Evolutionary conservation across 1,284 basidiomycete genomes (phyloP).

Genomic region (Meripilus lineatus): DNA sequence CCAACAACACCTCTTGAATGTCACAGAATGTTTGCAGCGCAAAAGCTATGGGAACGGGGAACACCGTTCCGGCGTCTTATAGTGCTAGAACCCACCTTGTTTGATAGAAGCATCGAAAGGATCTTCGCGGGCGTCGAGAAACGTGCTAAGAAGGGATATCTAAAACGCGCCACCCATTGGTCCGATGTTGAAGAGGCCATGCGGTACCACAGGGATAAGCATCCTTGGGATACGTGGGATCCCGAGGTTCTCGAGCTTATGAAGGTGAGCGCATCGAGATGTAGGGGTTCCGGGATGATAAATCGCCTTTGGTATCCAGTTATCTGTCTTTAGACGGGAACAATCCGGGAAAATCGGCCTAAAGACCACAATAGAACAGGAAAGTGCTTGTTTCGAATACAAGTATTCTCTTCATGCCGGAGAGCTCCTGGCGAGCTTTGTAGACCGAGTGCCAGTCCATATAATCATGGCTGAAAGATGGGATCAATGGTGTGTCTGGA

Average conservation of each 20-base stretch:
- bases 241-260: neutral
- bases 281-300: neutral
- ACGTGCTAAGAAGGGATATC: neutral
- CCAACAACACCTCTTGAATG: neutral
- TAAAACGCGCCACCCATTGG: neutral
- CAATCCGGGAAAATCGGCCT: neutral
- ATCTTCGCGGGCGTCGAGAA: neutral
- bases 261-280: neutral
- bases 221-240: constrained; percentile 1
- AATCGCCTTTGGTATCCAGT: neutral
- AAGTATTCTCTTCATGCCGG: neutral
- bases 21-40: neutral
- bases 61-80: neutral
- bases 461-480: neutral
- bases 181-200: neutral
- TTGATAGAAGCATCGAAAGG: neutral
- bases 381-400: constrained; percentile 2
- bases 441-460: neutral
- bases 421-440: neutral
- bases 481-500: neutral
- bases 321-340: neutral
- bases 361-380: constrained; percentile 1
- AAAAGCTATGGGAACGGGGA: neutral
- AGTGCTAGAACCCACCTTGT: neutral
- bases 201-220: neutral